phyloP scores from a whole-genome alignment of 345 rosid genomes.

The Zanthoxylum bungeanum region DNA sequence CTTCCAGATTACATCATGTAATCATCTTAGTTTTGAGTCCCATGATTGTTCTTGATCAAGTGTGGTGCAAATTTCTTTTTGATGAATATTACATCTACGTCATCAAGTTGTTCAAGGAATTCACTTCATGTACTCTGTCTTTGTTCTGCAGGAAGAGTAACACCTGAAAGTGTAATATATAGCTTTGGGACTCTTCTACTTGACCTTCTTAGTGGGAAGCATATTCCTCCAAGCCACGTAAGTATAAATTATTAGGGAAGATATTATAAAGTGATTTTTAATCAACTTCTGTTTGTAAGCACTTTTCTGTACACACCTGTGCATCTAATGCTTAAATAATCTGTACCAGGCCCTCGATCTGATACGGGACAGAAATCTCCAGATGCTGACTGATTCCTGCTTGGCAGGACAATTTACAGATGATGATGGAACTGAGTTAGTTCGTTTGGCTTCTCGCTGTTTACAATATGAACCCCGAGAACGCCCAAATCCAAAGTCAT shows the following conservation, averaged over 20 bases:
- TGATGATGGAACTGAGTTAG: slow-evolving; percentile 84
- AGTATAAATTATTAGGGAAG: slow-evolving; percentile 22
- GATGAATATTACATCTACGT: neutral
- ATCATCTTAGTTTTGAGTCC: slow-evolving; percentile 3
- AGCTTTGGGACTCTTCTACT: slow-evolving; percentile 94
- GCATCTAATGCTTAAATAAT: slow-evolving; percentile 9
- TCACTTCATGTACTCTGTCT: neutral
- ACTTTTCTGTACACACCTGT: neutral
- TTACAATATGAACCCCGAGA: slow-evolving; percentile 93
- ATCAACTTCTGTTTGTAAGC: neutral
- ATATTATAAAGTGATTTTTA: neutral
- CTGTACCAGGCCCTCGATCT: slow-evolving; percentile 82
- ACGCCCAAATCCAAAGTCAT: slow-evolving; percentile 74
- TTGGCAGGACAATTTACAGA: slow-evolving; percentile 84
- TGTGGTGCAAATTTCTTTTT: neutral
- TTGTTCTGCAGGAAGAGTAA: slow-evolving; percentile 66
- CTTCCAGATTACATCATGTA: neutral
- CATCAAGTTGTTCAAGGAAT: neutral
- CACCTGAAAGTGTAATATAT: slow-evolving; percentile 93
- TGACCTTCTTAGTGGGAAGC: slow-evolving; percentile 97
- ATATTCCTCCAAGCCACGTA: slow-evolving; percentile 94
- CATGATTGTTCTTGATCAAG: neutral
- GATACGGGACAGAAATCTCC: slow-evolving; percentile 86
- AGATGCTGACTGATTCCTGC: slow-evolving; percentile 87
- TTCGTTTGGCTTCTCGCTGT: slow-evolving; percentile 90